These are phyloP conservation scores for Colletotrichum sp. DNA, from an alignment of 2,329 filamentous ascomycete genomes.

Conservation along the genomic window DNA sequence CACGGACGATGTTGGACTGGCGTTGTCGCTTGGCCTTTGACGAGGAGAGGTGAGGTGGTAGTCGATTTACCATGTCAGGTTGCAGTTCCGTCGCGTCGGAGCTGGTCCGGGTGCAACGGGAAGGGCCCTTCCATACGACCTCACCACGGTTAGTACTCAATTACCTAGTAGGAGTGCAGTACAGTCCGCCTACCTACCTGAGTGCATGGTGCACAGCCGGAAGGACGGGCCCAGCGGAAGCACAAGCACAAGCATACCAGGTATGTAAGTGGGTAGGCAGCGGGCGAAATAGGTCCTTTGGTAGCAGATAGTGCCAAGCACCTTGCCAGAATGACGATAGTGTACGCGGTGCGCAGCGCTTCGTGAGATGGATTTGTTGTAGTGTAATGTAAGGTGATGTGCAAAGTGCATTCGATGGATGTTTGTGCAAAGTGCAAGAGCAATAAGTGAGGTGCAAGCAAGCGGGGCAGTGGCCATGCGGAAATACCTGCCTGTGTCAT, in stretches of 20 bases:
- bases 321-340: neutral
- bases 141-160: neutral
- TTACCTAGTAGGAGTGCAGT: neutral
- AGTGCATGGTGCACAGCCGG: neutral
- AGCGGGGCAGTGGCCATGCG: no score
- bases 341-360: neutral
- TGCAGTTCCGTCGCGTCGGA: conserved; percentile 1
- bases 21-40: neutral
- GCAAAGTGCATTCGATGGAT: neutral
- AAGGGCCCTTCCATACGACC: neutral
- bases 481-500: no score
- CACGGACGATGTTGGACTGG: neutral
- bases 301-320: neutral
- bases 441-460: no score
- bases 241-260: neutral
- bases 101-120: neutral
- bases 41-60: neutral
- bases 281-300: neutral
- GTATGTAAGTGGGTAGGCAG: neutral
- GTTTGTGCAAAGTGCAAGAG: neutral
- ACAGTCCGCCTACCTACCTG: neutral
- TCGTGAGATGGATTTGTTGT: neutral
- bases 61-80: neutral
- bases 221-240: neutral
- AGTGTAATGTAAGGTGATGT: neutral